These are phyloP conservation scores for Vitis riparia DNA, from an alignment of 164 flowering plant species.

Conservation along the genomic window DNA sequence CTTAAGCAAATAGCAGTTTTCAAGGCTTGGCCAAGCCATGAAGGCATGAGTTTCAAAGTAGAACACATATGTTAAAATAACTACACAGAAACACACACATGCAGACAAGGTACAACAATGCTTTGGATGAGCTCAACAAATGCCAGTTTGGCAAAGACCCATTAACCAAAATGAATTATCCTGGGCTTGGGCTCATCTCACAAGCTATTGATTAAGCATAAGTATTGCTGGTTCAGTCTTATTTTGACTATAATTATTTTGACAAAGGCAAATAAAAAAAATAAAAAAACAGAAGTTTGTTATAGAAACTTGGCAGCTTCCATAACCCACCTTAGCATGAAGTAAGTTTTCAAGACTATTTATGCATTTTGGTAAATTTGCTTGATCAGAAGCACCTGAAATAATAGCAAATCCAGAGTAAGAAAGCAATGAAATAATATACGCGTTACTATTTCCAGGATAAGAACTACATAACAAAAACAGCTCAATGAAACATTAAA, in stretches of 20 bases:
- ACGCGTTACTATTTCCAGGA: background rate
- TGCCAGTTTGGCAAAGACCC: background rate
- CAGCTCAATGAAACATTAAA: background rate
- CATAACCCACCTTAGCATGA: conserved; percentile 74
- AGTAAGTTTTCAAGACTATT: conserved; percentile 82
- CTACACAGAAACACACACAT: background rate
- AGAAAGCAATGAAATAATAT: conserved; percentile 1
- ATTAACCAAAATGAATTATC: background rate
- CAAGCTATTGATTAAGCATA: background rate
- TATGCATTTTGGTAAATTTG: conserved; percentile 55
- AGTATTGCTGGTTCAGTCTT: background rate
- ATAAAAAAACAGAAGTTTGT: background rate
- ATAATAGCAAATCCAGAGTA: conserved; percentile 6
- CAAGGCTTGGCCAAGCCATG: background rate
- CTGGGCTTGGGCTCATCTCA: no score
- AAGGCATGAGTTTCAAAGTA: background rate
- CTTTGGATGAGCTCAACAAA: background rate
- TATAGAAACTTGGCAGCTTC: background rate
- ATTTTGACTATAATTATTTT: background rate
- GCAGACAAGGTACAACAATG: background rate
- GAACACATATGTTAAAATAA: background rate
- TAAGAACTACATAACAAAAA: background rate
- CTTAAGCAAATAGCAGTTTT: background rate
- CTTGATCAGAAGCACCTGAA: conserved; percentile 66
- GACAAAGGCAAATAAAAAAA: background rate